Evolutionary conservation across 1,139 yeast genomes (phyloP).

Genomic region (Lodderomyces parapsilosis): DNA sequence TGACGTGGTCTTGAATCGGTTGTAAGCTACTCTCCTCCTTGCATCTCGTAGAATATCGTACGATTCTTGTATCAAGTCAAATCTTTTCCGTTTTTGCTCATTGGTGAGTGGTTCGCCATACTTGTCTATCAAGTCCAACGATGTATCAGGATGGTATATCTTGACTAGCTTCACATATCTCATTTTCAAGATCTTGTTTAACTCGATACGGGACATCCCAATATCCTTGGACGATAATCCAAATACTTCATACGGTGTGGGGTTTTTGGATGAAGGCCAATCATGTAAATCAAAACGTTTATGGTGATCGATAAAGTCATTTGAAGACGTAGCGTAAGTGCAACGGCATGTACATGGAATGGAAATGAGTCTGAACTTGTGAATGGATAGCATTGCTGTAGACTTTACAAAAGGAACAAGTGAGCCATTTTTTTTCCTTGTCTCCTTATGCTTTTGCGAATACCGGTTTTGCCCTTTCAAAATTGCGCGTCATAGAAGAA

Average conservation of each 20-base stretch:
- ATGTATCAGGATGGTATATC: slow-evolving; percentile 82
- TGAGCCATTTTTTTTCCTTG: not conserved
- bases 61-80: slow-evolving; percentile 70
- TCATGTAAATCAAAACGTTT: slow-evolving; percentile 16
- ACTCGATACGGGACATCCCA: slow-evolving; percentile 21
- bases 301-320: slow-evolving; percentile 14
- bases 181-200: slow-evolving; percentile 48
- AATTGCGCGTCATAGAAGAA: not conserved
- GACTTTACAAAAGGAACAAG: not conserved
- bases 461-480: not conserved
- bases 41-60: slow-evolving; percentile 70
- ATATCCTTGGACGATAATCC: slow-evolving; percentile 28
- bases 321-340: slow-evolving; percentile 7
- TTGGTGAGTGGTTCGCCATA: slow-evolving; percentile 28
- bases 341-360: not conserved
- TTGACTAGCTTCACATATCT: slow-evolving; percentile 69
- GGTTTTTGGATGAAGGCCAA: slow-evolving; percentile 63
- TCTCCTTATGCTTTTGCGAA: not conserved
- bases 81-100: slow-evolving; percentile 54
- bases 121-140: slow-evolving; percentile 23
- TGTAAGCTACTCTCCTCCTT: slow-evolving; percentile 34
- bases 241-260: slow-evolving; percentile 77
- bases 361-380: not conserved
- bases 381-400: not conserved
- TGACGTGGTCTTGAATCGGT: slow-evolving; percentile 23